Conservation (phyloP, 2,329 filamentous ascomycete genomes). For the Paecilomyces dactylethromorphus region DNA sequence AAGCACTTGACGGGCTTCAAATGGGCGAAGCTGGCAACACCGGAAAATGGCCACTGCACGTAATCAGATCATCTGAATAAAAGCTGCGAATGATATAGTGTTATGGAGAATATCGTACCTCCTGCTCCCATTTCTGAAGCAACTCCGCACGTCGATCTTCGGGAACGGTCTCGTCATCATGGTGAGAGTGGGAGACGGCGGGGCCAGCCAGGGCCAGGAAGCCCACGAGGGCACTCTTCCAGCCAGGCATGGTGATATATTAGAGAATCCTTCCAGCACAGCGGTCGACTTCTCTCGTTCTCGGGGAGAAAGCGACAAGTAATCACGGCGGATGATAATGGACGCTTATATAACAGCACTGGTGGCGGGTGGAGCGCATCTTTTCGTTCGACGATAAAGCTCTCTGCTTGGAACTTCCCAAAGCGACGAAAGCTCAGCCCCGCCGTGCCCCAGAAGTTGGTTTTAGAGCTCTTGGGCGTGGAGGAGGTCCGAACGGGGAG, state of each 20-base stretch:
- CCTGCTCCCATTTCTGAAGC: slow-evolving; percentile 42
- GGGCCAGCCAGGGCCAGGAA: slow-evolving; percentile 27
- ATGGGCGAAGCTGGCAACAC: slow-evolving; percentile 70
- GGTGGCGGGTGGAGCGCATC: not conserved
- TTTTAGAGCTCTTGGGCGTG: not conserved
- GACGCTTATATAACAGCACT: not conserved
- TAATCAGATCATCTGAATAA: not conserved
- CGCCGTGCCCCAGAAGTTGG: not conserved
- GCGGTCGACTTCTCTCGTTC: not conserved
- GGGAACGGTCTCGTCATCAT: slow-evolving; percentile 35
- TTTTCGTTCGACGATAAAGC: not conserved
- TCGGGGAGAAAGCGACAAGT: no score
- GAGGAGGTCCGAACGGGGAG: not conserved
- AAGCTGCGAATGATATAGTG: not conserved
- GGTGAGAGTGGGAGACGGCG: slow-evolving; percentile 28
- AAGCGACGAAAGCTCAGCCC: not conserved
- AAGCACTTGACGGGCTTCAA: slow-evolving; percentile 63
- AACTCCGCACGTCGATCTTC: slow-evolving; percentile 36
- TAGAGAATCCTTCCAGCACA: not conserved
- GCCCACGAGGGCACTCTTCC: slow-evolving; percentile 20
- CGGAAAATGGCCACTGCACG: slow-evolving; percentile 58
- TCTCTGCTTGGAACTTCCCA: not conserved
- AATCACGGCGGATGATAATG: not conserved
- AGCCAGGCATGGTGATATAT: slow-evolving; percentile 16
- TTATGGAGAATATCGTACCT: slow-evolving; percentile 23